These are phyloP conservation scores for Endocladia muricata DNA, from an alignment of 31 red algal species.

Conservation along the genomic window DNA sequence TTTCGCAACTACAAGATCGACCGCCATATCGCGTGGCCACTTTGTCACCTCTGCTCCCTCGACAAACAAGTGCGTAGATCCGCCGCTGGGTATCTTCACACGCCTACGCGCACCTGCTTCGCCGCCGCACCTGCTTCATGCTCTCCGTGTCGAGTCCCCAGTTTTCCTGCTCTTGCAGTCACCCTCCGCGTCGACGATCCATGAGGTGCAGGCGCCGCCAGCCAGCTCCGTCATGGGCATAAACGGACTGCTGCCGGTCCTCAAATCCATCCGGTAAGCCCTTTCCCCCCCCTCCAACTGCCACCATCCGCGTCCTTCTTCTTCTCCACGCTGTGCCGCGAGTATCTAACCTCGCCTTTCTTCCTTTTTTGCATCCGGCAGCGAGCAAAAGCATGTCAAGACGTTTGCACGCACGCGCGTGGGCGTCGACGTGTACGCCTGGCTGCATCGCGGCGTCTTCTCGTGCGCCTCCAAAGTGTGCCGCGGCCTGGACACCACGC, in stretches of 20 bases:
- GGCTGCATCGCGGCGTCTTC: slow-evolving; percentile 87
- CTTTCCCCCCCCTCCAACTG: neutral
- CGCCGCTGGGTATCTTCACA: no score
- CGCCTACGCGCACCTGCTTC: no score
- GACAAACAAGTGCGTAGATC: no score
- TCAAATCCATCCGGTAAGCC: slow-evolving; percentile 33
- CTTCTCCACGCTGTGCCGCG: neutral
- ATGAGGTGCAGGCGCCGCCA: neutral
- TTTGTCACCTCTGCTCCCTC: no score
- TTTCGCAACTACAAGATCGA: no score
- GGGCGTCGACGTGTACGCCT: slow-evolving; percentile 86
- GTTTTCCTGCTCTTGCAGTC: no score
- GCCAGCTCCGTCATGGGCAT: slow-evolving; percentile 18
- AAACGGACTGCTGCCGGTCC: slow-evolving; percentile 26
- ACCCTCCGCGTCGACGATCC: no score
- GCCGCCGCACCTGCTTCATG: no score
- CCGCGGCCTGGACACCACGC: slow-evolving; percentile 50
- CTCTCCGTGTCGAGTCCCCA: no score
- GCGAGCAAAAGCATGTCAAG: slow-evolving; percentile 53
- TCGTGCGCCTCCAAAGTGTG: slow-evolving; percentile 77
- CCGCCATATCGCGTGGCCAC: no score
- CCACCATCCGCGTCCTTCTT: neutral
- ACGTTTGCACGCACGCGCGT: slow-evolving; percentile 65
- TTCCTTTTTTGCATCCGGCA: neutral
- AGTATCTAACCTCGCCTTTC: neutral